A percentile compares a stretch with the other conserved stretches of the same genome.
These are phyloP conservation scores for Beta macrorhiza DNA, from an alignment of 179 eudicot species.

Conservation along the genomic window DNA sequence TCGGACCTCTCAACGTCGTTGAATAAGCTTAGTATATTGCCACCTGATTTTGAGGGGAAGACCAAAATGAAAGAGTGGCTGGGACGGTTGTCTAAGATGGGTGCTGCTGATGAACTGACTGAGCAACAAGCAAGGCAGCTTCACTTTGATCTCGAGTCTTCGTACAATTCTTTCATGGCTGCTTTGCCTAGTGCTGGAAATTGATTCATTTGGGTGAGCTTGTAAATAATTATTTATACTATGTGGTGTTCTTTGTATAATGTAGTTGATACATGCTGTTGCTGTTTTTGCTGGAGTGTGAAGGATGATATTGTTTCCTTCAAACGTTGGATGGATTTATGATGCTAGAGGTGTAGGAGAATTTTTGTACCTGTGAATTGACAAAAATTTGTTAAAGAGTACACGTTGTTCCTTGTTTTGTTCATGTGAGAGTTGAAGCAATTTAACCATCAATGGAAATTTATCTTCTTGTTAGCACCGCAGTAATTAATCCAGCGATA, in stretches of 20 bases:
- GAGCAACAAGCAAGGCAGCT: constrained; percentile 93
- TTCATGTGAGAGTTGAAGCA: neutral
- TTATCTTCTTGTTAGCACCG: too few species aligned
- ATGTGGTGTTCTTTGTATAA: constrained; percentile 5
- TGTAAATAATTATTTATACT: constrained; percentile 35
- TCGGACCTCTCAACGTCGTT: constrained; percentile 59
- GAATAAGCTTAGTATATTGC: constrained; percentile 61
- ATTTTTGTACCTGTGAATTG: neutral
- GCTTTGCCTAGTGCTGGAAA: constrained; percentile 74
- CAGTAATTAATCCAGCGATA: neutral
- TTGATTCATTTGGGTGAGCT: constrained; percentile 37
- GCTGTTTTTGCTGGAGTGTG: constrained; percentile 1
- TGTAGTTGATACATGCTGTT: constrained; percentile 21
- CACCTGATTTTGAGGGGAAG: constrained; percentile 80
- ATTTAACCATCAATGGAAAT: neutral
- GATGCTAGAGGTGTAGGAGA: neutral
- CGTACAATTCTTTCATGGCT: constrained; percentile 91
- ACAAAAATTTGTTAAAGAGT: neutral
- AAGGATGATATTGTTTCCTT: constrained; percentile 9
- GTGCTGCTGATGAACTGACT: constrained; percentile 87
- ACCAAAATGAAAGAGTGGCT: constrained; percentile 89
- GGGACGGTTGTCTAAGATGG: constrained; percentile 71
- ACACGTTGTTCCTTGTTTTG: neutral
- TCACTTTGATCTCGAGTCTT: constrained; percentile 89
- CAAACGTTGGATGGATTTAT: neutral